Evolutionary conservation across 1,284 basidiomycete species (phyloP).

Genomic region (Pyrrhoderma lamaoense): DNA sequence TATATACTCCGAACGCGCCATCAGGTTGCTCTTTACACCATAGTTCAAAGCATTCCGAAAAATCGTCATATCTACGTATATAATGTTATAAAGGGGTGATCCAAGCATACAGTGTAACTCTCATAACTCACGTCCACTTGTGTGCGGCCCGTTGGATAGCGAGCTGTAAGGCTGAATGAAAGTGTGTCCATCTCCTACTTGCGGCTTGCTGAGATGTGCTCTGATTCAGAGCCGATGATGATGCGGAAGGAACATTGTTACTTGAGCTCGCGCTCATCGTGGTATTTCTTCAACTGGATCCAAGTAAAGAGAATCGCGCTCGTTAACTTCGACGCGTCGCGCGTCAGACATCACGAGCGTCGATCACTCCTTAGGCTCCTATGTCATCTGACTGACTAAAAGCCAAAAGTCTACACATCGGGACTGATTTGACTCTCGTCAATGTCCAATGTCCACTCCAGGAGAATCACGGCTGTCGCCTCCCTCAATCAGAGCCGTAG

Average conservation of each 20-base stretch:
- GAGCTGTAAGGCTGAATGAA: conserved; percentile 65
- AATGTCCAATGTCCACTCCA: conserved; percentile 4
- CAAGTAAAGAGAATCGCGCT: background rate
- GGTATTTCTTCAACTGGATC: background rate
- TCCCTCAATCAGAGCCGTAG: background rate
- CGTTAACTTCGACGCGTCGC: background rate
- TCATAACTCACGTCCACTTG: conserved; percentile 68
- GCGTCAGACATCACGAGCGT: background rate
- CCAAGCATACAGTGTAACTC: background rate
- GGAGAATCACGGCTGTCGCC: background rate
- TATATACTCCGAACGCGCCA: conserved; percentile 56
- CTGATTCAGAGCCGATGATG: conserved; percentile 3
- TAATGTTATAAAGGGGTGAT: background rate
- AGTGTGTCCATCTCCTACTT: conserved; percentile 68
- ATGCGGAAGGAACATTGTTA: background rate
- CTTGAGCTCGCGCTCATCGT: background rate
- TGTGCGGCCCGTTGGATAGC: conserved; percentile 69
- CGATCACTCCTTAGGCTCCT: background rate
- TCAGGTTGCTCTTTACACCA: conserved; percentile 70
- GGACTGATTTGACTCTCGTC: conserved; percentile 1
- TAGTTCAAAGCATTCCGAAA: conserved; percentile 66
- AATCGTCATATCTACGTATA: conserved; percentile 58
- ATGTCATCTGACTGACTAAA: background rate
- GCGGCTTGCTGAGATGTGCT: conserved; percentile 31
- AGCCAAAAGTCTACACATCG: background rate